phyloP scores from a whole-genome alignment of 1,284 basidiomycete species.

The Anthracocystis setariae region DNA sequence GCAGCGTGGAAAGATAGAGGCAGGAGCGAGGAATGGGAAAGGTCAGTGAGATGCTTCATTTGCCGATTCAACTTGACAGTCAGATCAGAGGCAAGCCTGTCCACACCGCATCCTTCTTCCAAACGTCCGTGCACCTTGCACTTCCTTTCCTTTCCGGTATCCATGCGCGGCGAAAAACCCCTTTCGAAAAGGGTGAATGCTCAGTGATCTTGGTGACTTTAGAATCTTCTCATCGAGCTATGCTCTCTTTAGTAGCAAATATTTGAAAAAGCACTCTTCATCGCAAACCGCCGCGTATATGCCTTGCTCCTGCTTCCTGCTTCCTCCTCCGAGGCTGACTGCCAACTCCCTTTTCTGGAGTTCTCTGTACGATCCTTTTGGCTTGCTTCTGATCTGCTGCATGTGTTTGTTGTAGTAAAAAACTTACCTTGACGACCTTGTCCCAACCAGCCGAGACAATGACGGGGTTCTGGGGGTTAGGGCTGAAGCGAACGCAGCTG shows the following conservation, averaged over 20 bases:
- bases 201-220: constrained; percentile 83
- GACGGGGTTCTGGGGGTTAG: constrained; percentile 96
- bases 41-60: constrained; percentile 13
- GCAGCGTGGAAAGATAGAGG: constrained; percentile 1
- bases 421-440: constrained; percentile 97
- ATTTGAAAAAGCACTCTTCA: constrained; percentile 69
- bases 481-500: constrained; percentile 99
- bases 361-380: constrained; percentile 4
- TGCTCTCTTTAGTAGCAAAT: constrained; percentile 85
- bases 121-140: not conserved
- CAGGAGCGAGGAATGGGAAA: not conserved
- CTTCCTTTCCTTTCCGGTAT: constrained; percentile 3
- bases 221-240: constrained; percentile 75
- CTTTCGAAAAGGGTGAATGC: constrained; percentile 52
- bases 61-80: not conserved
- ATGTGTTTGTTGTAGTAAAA: not conserved
- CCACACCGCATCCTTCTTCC: not conserved
- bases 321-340: not conserved
- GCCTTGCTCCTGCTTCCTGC: not conserved
- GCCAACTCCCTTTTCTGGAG: not conserved
- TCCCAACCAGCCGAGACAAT: constrained; percentile 99
- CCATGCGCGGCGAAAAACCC: constrained; percentile 12
- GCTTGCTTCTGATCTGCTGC: constrained; percentile 1
- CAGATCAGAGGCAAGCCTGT: constrained; percentile 7
- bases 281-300: constrained; percentile 62